Evolutionary conservation across 345 rosid species (phyloP).

Genomic region (Gossypium bickii): DNA sequence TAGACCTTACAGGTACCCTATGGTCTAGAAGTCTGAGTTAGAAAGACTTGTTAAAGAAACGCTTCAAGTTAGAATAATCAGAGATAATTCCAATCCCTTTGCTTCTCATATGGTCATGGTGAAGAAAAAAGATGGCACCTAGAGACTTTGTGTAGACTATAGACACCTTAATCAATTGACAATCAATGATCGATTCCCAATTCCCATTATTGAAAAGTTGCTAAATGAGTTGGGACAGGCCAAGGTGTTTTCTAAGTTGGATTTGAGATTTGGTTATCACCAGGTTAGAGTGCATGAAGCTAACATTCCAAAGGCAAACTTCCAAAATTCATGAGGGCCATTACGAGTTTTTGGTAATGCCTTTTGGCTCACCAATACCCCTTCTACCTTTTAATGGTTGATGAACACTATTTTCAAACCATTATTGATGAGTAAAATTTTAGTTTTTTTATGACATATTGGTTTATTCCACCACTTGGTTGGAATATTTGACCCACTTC

Average conservation of each 20-base stretch:
- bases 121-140: neutral
- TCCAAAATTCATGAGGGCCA: neutral
- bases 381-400: too few species aligned
- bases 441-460: too few species aligned
- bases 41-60: too few species aligned
- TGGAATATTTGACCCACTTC: too few species aligned
- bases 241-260: neutral
- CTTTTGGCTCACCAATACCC: too few species aligned
- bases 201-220: neutral
- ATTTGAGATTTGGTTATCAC: neutral
- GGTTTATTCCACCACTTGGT: too few species aligned
- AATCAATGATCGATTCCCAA: neutral
- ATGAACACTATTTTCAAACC: too few species aligned
- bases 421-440: too few species aligned
- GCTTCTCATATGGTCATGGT: neutral
- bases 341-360: neutral
- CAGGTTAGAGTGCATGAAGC: neutral
- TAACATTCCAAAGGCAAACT: neutral
- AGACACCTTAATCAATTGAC: neutral
- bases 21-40: too few species aligned
- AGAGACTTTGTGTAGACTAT: neutral
- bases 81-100: neutral
- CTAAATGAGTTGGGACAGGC: neutral
- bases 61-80: too few species aligned
- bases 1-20: too few species aligned